Conservation (phyloP, 2,329 filamentous ascomycete species). For the Alternaria consortialis region DNA sequence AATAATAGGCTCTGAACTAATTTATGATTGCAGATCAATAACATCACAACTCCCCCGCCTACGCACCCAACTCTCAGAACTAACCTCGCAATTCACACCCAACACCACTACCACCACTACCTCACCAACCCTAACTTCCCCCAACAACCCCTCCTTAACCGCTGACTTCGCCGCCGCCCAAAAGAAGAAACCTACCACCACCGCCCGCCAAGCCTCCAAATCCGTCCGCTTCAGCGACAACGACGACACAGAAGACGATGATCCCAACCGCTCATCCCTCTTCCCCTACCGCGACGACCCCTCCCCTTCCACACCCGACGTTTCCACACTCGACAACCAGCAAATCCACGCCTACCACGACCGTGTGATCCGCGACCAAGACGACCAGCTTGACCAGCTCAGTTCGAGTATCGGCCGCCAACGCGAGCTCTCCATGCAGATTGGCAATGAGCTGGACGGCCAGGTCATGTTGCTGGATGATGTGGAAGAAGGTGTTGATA, state of each 20-base stretch:
- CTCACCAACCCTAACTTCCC: conserved; percentile 52
- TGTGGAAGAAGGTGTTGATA: conserved; percentile 81
- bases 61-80: conserved; percentile 76
- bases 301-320: conserved; percentile 55
- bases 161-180: conserved; percentile 51
- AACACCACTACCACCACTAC: conserved; percentile 60
- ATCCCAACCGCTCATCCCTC: conserved; percentile 64
- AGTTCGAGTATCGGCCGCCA: conserved; percentile 89
- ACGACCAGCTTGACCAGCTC: conserved; percentile 88
- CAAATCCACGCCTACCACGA: conserved; percentile 88
- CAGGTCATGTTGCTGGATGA: conserved; percentile 91
- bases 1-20: neutral
- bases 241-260: conserved; percentile 50
- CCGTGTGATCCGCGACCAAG: conserved; percentile 84
- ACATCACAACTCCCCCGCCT: conserved; percentile 71
- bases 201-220: conserved; percentile 61
- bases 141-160: conserved; percentile 54
- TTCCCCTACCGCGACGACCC: conserved; percentile 80
- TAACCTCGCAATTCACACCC: conserved; percentile 78
- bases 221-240: conserved; percentile 85
- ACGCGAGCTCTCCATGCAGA: conserved; percentile 91
- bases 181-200: conserved; percentile 41
- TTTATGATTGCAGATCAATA: conserved; percentile 36
- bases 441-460: conserved; percentile 92
- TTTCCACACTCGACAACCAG: conserved; percentile 73